Evolutionary conservation across 176 grass and related monocot genomes (phyloP).

Genomic region (Cymbopogon citratus): DNA sequence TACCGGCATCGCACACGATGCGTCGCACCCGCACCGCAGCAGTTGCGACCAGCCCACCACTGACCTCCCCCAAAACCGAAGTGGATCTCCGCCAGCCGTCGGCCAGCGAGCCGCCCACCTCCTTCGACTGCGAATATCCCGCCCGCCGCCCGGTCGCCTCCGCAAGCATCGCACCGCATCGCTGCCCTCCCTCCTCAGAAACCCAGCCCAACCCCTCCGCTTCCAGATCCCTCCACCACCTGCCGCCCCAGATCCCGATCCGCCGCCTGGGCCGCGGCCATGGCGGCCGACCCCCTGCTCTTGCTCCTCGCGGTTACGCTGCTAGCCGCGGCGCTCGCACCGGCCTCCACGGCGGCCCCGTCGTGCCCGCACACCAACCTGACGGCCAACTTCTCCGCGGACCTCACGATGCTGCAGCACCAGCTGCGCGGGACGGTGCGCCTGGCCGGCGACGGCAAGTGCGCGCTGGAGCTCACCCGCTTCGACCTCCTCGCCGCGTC

Average conservation of each 20-base stretch:
- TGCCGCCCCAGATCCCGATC: too few species aligned
- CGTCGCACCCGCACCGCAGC: neutral
- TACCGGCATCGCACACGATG: conserved; percentile 2
- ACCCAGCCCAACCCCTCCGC: too few species aligned
- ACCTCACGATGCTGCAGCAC: conserved; percentile 92
- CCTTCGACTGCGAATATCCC: conserved; percentile 9
- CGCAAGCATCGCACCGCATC: neutral
- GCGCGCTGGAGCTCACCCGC: conserved; percentile 59
- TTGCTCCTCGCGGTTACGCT: neutral
- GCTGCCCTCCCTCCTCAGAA: neutral
- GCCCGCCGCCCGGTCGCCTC: neutral
- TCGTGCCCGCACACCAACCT: conserved; percentile 58
- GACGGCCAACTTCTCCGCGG: conserved; percentile 44
- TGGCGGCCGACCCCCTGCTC: conserved; percentile 19
- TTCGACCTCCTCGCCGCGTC: conserved; percentile 97
- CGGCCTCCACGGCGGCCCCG: neutral
- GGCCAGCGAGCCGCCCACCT: conserved; percentile 7
- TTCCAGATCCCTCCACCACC: too few species aligned
- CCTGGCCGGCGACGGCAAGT: conserved; percentile 40
- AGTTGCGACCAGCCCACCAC: conserved; percentile 4
- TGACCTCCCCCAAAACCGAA: neutral
- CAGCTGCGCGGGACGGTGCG: conserved; percentile 82
- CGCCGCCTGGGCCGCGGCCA: conserved; percentile 8
- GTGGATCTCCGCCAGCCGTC: conserved; percentile 32
- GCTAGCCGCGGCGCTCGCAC: neutral